Evolutionary conservation across 192 early-diverging fungal species (phyloP).

Genomic region (Glomus cerebriforme): DNA sequence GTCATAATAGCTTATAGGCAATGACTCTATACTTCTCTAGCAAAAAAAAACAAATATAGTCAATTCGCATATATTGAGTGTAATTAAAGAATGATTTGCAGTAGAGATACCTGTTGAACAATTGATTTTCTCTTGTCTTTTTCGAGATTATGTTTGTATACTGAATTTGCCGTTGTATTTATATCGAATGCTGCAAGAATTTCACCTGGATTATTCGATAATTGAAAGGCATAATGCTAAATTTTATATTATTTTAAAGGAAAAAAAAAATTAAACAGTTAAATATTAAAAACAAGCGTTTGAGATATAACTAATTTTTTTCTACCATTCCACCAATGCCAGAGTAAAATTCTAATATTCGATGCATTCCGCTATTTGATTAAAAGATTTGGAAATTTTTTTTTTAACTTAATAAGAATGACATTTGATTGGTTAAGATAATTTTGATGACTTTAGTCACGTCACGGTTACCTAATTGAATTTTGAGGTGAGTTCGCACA

Average conservation of each 20-base stretch:
- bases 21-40: background rate
- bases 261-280: background rate
- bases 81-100: background rate
- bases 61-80: background rate
- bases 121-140: slow-evolving; percentile 32
- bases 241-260: background rate
- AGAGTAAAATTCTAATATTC: slow-evolving; percentile 61
- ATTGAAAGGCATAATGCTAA: slow-evolving; percentile 79
- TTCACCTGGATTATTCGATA: slow-evolving; percentile 56
- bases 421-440: background rate
- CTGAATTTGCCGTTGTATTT: slow-evolving; percentile 85
- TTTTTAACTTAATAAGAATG: background rate
- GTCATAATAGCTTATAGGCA: slow-evolving; percentile 14
- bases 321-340: slow-evolving; percentile 67
- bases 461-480: no score
- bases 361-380: background rate
- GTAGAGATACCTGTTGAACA: slow-evolving; percentile 28
- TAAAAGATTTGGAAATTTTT: background rate
- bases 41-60: background rate
- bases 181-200: slow-evolving; percentile 94
- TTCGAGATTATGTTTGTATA: slow-evolving; percentile 66
- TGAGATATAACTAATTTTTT: background rate
- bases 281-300: background rate
- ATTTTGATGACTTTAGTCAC: no score
- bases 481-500: no score